Evolutionary conservation across 2,329 filamentous ascomycete genomes (phyloP).

Genomic region (Aureobasidium zeae): DNA sequence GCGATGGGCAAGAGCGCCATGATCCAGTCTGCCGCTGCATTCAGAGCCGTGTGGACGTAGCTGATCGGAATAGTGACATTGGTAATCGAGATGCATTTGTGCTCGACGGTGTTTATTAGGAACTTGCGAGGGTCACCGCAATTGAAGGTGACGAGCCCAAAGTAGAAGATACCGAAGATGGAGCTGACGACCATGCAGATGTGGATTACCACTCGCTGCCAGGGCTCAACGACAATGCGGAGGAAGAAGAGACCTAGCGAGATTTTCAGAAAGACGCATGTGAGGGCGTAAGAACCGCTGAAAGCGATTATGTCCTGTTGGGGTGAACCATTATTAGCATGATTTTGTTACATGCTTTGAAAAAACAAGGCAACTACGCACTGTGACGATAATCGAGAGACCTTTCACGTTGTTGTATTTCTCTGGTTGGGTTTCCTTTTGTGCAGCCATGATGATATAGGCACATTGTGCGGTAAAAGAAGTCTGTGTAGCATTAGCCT

Average conservation of each 20-base stretch:
- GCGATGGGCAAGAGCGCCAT: constrained; percentile 14
- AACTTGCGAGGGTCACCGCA: constrained; percentile 6
- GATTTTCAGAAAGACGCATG: constrained; percentile 16
- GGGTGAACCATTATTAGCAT: too few species aligned
- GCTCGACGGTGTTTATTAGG: constrained; percentile 1
- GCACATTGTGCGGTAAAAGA: constrained; percentile 9
- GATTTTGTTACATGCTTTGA: not conserved
- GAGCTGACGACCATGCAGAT: not conserved
- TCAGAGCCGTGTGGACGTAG: constrained; percentile 15
- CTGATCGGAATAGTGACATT: constrained; percentile 11
- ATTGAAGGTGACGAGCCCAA: constrained; percentile 7
- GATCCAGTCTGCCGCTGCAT: constrained; percentile 18
- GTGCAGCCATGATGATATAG: not conserved
- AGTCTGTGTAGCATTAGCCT: not conserved
- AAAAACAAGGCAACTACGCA: not conserved
- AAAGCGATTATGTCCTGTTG: constrained; percentile 8
- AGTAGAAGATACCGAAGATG: constrained; percentile 8
- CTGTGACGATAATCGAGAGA: constrained; percentile 1
- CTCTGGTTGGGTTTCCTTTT: constrained; percentile 1
- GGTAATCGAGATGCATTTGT: constrained; percentile 13
- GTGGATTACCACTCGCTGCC: constrained; percentile 14
- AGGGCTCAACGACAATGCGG: constrained; percentile 13
- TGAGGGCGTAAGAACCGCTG: constrained; percentile 13
- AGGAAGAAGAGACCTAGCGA: constrained; percentile 18
- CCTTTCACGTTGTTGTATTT: constrained; percentile 6